Percentiles rank a stretch among this genome's conserved stretches.
Evolutionary conservation across 331 rosid species (phyloP).

Genomic region (Arachis monticola): DNA sequence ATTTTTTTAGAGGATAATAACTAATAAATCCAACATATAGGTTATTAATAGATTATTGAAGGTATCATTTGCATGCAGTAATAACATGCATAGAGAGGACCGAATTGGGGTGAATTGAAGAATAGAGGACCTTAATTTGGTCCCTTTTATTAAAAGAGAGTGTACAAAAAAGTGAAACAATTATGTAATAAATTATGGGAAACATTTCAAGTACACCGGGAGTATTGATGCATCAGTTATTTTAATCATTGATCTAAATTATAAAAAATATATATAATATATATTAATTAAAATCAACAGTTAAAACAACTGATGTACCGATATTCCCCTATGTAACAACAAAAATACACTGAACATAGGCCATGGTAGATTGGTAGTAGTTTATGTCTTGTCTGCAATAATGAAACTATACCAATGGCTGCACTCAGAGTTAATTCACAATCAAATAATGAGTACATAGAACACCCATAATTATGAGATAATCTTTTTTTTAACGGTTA

Average conservation of each 20-base stretch:
- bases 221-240: too few species aligned
- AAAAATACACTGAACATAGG: not conserved
- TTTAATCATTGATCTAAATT: too few species aligned
- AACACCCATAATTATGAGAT: not conserved
- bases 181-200: not conserved
- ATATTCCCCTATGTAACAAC: not conserved
- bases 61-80: not conserved
- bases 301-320: too few species aligned
- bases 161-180: not conserved
- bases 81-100: too few species aligned
- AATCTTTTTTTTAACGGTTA: too few species aligned
- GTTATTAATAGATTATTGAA: not conserved
- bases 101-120: too few species aligned
- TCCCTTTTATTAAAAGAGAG: not conserved
- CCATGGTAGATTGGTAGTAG: not conserved
- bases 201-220: too few species aligned
- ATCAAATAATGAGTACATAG: not conserved
- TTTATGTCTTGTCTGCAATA: not conserved
- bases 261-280: too few species aligned
- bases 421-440: not conserved
- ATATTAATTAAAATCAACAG: too few species aligned
- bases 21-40: not conserved
- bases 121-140: not conserved
- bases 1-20: too few species aligned
- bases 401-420: slow-evolving; percentile 27